These are phyloP conservation scores for Aphanomyces cochlioides DNA, from an alignment of 352 stramenopile genomes.

Conservation along the genomic window DNA sequence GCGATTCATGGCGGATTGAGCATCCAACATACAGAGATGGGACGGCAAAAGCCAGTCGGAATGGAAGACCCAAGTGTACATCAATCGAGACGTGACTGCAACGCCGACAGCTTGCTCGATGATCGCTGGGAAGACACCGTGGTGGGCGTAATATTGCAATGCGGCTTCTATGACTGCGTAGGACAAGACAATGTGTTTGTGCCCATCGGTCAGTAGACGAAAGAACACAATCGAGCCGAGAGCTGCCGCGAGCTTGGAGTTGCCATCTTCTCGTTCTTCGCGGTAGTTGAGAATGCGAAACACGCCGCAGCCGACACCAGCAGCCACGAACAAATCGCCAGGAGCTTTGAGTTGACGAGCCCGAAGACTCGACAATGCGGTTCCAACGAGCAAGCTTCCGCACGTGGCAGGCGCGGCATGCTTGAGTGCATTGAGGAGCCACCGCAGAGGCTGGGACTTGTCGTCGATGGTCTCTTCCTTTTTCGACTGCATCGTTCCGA, in stretches of 20 bases:
- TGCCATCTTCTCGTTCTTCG: background rate
- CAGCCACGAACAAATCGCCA: background rate
- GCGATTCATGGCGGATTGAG: background rate
- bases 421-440: background rate
- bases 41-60: conserved; percentile 16
- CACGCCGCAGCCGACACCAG: background rate
- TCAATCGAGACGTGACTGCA: conserved; percentile 8
- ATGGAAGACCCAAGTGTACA: conserved; percentile 15
- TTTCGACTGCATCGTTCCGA: no score
- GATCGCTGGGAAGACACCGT: background rate
- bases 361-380: background rate
- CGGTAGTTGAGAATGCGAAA: conserved; percentile 2
- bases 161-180: conserved; percentile 4
- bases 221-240: conserved; percentile 10
- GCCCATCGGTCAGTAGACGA: background rate
- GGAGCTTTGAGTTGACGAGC: background rate
- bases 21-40: conserved; percentile 12
- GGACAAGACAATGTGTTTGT: conserved; percentile 16
- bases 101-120: conserved; percentile 5
- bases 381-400: background rate
- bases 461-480: background rate
- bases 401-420: background rate
- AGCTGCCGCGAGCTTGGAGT: conserved; percentile 12
- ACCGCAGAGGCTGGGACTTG: background rate
- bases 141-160: conserved; percentile 6